Evolutionary conservation across 768 basidiomycete species (phyloP).

Genomic region (Mycena indigotica): DNA sequence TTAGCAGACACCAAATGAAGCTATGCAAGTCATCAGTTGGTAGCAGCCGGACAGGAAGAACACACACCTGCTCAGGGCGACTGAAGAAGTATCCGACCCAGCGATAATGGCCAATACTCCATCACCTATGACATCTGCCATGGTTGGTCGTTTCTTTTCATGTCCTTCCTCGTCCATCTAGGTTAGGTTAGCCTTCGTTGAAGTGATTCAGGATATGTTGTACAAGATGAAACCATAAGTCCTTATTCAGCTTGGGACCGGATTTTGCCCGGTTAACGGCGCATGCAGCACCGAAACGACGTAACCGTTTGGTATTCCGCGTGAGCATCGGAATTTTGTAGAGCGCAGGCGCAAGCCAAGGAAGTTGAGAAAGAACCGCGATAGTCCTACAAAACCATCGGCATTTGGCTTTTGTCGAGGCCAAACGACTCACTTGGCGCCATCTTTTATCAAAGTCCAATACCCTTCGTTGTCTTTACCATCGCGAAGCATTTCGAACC

Average conservation of each 20-base stretch:
- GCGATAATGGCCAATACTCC: slow-evolving; percentile 42
- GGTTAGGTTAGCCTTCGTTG: no score
- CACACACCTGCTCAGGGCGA: slow-evolving; percentile 26
- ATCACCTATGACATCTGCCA: slow-evolving; percentile 40
- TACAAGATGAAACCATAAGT: slow-evolving; percentile 47
- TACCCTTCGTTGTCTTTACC: slow-evolving; percentile 46
- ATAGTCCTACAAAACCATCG: slow-evolving; percentile 26
- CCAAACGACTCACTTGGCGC: slow-evolving; percentile 38
- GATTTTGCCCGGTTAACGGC: slow-evolving; percentile 14
- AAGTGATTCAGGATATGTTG: slow-evolving; percentile 30
- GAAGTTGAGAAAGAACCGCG: slow-evolving; percentile 40
- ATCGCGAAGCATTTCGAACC: slow-evolving; percentile 38
- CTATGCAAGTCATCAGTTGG: slow-evolving; percentile 5
- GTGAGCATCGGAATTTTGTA: slow-evolving; percentile 5
- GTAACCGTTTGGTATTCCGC: background rate
- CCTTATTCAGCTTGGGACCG: slow-evolving; percentile 34
- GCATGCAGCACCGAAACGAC: slow-evolving; percentile 9
- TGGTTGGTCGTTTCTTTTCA: slow-evolving; percentile 33
- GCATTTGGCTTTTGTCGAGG: background rate
- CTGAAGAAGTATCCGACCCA: slow-evolving; percentile 46
- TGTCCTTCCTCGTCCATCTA: slow-evolving; percentile 46
- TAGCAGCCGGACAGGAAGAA: background rate
- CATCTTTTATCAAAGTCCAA: slow-evolving; percentile 48
- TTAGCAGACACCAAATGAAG: slow-evolving; percentile 37
- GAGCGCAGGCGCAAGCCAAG: slow-evolving; percentile 12